Evolutionary conservation across 148 eudicot genomes (phyloP).

Genomic region (Cornus kousa): DNA sequence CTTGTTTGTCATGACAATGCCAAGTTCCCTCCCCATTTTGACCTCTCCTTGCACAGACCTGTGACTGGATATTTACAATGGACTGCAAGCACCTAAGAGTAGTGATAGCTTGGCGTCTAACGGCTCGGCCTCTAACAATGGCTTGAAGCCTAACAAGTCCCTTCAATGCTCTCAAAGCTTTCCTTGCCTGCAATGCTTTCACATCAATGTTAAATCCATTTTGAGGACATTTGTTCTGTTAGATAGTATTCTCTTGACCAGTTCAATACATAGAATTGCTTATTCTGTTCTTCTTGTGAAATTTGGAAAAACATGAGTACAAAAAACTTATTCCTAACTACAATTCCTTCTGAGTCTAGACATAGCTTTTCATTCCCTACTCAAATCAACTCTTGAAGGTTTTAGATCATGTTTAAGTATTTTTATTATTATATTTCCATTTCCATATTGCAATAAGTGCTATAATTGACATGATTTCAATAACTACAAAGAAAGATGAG

Average conservation of each 20-base stretch:
- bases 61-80: constrained; percentile 63
- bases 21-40: constrained; percentile 27
- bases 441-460: background rate
- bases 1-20: constrained; percentile 15
- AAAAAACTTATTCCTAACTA: background rate
- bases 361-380: background rate
- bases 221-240: too few species aligned
- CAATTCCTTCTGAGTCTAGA: background rate
- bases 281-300: background rate
- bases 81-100: constrained; percentile 75
- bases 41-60: constrained; percentile 57
- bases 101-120: constrained; percentile 62
- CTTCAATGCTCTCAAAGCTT: constrained; percentile 73
- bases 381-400: background rate
- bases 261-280: background rate
- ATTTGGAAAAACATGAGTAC: background rate
- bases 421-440: background rate
- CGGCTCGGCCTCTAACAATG: constrained; percentile 64
- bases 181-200: constrained; percentile 54
- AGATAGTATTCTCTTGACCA: background rate
- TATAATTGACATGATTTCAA: background rate
- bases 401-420: background rate
- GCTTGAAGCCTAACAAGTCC: constrained; percentile 86
- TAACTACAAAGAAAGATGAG: background rate
- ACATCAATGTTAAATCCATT: background rate